Base-by-base conservation (phyloP, 2,329 filamentous ascomycete species). In the Akanthomyces uredinophilus region DNA sequence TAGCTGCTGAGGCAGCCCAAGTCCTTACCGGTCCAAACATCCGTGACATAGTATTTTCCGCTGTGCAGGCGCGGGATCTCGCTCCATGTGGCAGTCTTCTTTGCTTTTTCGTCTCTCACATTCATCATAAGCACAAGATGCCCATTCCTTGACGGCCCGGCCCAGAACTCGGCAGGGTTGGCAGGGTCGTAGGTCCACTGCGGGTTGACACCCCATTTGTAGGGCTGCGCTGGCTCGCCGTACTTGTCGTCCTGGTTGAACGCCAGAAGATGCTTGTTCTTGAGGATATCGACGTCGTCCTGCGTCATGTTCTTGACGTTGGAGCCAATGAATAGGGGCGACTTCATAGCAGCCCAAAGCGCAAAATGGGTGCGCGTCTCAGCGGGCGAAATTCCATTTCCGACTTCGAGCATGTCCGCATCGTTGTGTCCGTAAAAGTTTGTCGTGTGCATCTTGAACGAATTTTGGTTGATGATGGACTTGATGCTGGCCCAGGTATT, bases 351-450 rank as follows among this genome's bases (percentile, higher is more conserved):
- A 0, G 78, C 78, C 81, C 81, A 84, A 5, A 83, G 68, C 4
- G 78, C 78, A 66, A 83, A 83, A 65, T 83, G 81, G 2, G 77
- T 77, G 20, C 79, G 72, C 37, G 76, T 76, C 71, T 84, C 80
- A 1, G 73, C 74, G 0, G 71, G 43, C 0, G 77, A 81, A 50
- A 83, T 69, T 0, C 75, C 77, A 66, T 83, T 83, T 24, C 81
- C 81, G 7, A 83, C 73, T 66, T 82, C 79, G 8, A 78, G 74
- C 75, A 82, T 82, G 59, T 83, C 80, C 13, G 75, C 73, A 64
- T 85, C 81, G 5, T 78, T 79, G 65, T 79, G 78, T 13, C 79
- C 78, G 71, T 78, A 82, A 65, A 83, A 83, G 37, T 77, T 70
- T 32, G 74, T 75, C 5, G 72, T 70, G 60, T 81, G 73, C 63